phyloP scores from a whole-genome alignment of 164 flowering plant species.

The grape (Vitis vinifera) region DNA sequence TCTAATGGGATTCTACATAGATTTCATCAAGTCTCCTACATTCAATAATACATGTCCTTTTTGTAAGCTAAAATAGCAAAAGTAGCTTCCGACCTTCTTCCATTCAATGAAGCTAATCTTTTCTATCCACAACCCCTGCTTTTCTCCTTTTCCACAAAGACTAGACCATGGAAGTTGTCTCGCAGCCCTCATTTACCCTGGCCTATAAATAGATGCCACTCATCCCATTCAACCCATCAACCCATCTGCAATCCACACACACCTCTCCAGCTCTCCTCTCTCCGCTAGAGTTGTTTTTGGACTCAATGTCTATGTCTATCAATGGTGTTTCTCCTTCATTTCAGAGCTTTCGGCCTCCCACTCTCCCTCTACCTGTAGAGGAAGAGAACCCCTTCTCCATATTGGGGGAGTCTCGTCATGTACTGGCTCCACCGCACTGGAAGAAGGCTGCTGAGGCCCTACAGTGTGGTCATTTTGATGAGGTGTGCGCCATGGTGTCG shows the following conservation, averaged over 20 bases:
- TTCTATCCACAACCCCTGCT: background rate
- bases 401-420: conserved; percentile 7
- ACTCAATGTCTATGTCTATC: background rate
- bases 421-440: conserved; percentile 36
- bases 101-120: too few species aligned
- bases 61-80: too few species aligned
- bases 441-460: conserved; percentile 45
- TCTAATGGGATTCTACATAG: too few species aligned
- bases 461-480: conserved; percentile 39
- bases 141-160: too few species aligned
- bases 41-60: too few species aligned
- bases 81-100: too few species aligned
- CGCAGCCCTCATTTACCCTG: background rate
- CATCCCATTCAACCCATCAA: background rate
- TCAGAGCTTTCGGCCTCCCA: conserved; percentile 15
- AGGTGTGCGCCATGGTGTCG: conserved; percentile 41
- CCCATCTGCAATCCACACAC: too few species aligned
- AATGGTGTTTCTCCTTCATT: background rate
- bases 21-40: too few species aligned
- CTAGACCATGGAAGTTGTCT: too few species aligned
- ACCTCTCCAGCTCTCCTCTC: background rate
- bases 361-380: conserved; percentile 19
- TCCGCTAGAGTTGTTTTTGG: background rate
- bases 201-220: conserved; percentile 15
- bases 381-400: conserved; percentile 15